phyloP scores from a whole-genome alignment of 2,329 filamentous ascomycete species.

The Epichloe brachyelytri region DNA sequence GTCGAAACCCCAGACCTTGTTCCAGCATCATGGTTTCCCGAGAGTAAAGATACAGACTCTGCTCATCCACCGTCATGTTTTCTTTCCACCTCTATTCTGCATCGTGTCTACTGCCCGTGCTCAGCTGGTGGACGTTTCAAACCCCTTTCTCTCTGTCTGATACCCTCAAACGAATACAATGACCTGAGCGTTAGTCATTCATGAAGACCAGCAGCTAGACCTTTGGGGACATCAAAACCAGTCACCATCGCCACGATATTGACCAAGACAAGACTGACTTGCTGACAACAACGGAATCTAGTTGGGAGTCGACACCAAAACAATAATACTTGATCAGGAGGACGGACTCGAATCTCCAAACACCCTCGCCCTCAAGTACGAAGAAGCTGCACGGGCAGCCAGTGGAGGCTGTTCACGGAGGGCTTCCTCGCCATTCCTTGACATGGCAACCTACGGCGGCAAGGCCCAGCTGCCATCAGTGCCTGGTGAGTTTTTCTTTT shows the following conservation, averaged over 20 bases:
- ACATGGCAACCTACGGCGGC: slow-evolving; percentile 54
- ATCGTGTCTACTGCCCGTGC: slow-evolving; percentile 2
- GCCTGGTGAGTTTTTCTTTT: slow-evolving; percentile 56
- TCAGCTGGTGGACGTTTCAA: slow-evolving; percentile 12
- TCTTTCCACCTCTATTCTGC: background rate
- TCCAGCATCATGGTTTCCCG: slow-evolving; percentile 10
- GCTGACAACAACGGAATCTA: slow-evolving; percentile 13
- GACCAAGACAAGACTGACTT: background rate
- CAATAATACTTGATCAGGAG: slow-evolving; percentile 42
- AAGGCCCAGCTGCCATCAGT: slow-evolving; percentile 65
- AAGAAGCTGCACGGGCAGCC: slow-evolving; percentile 39
- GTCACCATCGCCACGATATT: background rate
- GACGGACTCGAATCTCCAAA: slow-evolving; percentile 45
- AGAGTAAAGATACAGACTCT: background rate
- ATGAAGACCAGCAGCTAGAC: background rate
- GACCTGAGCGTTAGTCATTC: background rate
- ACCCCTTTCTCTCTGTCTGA: background rate
- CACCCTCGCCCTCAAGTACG: slow-evolving; percentile 42
- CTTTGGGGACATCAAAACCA: background rate
- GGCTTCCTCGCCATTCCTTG: slow-evolving; percentile 38
- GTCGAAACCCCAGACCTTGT: slow-evolving; percentile 26
- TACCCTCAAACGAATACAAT: background rate
- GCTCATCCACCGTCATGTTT: background rate
- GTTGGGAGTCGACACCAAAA: slow-evolving; percentile 40
- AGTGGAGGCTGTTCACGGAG: slow-evolving; percentile 40